Evolutionary conservation across 768 basidiomycete genomes (phyloP).

Genomic region (Leccinum broughii): DNA sequence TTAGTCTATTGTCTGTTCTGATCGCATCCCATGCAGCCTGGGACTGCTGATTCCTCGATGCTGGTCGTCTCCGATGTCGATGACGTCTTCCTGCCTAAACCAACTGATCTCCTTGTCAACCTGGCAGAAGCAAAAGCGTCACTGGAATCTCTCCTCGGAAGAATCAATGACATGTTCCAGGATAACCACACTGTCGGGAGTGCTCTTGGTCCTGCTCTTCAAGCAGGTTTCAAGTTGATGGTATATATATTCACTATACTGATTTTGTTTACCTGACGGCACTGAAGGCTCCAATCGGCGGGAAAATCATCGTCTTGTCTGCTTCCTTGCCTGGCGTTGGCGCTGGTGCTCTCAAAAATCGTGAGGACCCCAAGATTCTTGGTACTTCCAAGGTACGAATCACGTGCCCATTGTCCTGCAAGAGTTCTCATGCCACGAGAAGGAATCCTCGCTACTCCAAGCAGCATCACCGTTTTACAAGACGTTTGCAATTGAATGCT

Average conservation of each 20-base stretch:
- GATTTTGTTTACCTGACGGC: constrained; percentile 1
- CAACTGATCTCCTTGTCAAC: constrained; percentile 95
- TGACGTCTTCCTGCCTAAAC: constrained; percentile 97
- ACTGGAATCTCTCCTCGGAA: constrained; percentile 77
- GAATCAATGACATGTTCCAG: constrained; percentile 95
- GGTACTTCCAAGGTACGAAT: constrained; percentile 82
- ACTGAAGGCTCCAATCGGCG: constrained; percentile 82
- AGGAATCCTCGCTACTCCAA: constrained; percentile 92
- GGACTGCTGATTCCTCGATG: constrained; percentile 82
- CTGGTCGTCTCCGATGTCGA: constrained; percentile 96
- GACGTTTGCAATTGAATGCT: constrained; percentile 98
- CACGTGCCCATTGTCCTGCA: neutral
- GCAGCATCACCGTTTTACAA: constrained; percentile 97
- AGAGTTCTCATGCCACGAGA: constrained; percentile 6
- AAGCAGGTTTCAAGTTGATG: constrained; percentile 96
- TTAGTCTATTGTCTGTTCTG: constrained; percentile 3
- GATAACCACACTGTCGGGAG: constrained; percentile 93
- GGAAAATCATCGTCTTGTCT: constrained; percentile 88
- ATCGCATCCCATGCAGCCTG: constrained; percentile 44
- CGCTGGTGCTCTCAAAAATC: constrained; percentile 88
- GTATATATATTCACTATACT: constrained; percentile 38
- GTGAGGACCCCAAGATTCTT: constrained; percentile 94
- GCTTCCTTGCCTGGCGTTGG: constrained; percentile 86
- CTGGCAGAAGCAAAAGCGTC: constrained; percentile 79
- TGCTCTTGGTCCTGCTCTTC: constrained; percentile 91